A percentile compares a stretch with the other conserved stretches of the same genome.
phyloP scores from a whole-genome alignment of 192 early-diverging fungal genomes.

The Backusella circina region DNA sequence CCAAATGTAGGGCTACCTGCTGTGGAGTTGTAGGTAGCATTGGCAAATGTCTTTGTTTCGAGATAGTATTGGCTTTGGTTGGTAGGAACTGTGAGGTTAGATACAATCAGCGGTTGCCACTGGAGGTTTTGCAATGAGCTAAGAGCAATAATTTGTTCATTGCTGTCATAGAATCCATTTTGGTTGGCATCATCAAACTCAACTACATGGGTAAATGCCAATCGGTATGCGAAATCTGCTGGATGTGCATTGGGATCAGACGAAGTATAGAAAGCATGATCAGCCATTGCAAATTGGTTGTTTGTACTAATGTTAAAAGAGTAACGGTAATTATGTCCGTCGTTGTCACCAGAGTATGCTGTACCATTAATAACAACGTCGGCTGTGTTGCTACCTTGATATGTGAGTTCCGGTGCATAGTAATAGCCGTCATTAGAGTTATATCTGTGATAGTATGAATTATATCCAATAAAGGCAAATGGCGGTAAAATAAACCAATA shows the following conservation, averaged over 20 bases:
- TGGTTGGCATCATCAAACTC: conserved; percentile 34
- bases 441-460: conserved; percentile 25
- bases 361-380: conserved; percentile 33
- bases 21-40: conserved; percentile 7
- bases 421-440: conserved; percentile 25
- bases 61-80: conserved; percentile 17
- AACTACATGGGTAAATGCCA: conserved; percentile 20
- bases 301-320: conserved; percentile 18
- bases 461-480: conserved; percentile 25
- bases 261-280: conserved; percentile 26
- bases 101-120: conserved; percentile 23
- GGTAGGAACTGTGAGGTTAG: conserved; percentile 17
- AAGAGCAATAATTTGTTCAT: conserved; percentile 18
- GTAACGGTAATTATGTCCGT: conserved; percentile 20
- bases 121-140: conserved; percentile 16
- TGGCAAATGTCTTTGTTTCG: conserved; percentile 16
- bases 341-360: conserved; percentile 8
- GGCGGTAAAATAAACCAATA: conserved; percentile 29
- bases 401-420: conserved; percentile 25
- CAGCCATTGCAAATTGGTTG: conserved; percentile 15
- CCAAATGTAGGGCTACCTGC: conserved; percentile 7
- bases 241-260: conserved; percentile 22
- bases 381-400: conserved; percentile 10
- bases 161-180: conserved; percentile 28
- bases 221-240: conserved; percentile 33